A percentile compares a stretch with the other conserved stretches of the same genome.
These are phyloP conservation scores for Paracoccidioides brasiliensis DNA, from an alignment of 2,329 filamentous ascomycete genomes.

Conservation along the genomic window DNA sequence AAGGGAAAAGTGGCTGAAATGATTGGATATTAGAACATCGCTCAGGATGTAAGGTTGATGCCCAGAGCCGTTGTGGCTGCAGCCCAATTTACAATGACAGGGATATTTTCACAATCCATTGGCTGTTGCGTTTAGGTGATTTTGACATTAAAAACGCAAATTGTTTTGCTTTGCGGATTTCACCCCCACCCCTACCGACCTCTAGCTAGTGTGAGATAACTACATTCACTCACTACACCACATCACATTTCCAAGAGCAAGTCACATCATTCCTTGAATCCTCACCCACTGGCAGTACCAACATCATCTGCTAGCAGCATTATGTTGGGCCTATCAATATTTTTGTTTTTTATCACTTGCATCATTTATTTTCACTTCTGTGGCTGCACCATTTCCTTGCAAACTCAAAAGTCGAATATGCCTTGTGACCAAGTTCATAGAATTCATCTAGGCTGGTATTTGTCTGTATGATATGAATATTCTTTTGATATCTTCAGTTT, in stretches of 20 bases:
- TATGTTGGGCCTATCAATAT: not conserved
- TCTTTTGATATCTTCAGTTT: slow-evolving; percentile 46
- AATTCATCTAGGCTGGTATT: slow-evolving; percentile 38
- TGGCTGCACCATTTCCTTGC: not conserved
- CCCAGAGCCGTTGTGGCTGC: slow-evolving; percentile 14
- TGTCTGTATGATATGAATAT: slow-evolving; percentile 50
- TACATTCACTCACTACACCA: slow-evolving; percentile 16
- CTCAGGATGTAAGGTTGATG: slow-evolving; percentile 1
- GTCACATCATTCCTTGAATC: not conserved
- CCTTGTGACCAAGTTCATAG: slow-evolving; percentile 8
- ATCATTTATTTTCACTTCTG: not conserved
- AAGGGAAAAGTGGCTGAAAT: slow-evolving; percentile 24
- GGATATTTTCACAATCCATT: slow-evolving; percentile 22
- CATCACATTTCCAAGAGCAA: slow-evolving; percentile 22
- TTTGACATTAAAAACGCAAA: slow-evolving; percentile 26
- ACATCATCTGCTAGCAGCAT: not conserved
- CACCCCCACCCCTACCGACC: slow-evolving; percentile 18
- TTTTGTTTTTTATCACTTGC: not conserved
- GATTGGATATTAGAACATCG: slow-evolving; percentile 21
- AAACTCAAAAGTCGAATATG: not conserved
- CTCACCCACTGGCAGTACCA: not conserved
- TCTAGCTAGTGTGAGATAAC: not conserved
- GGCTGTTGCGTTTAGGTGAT: slow-evolving; percentile 26
- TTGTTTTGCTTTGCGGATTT: slow-evolving; percentile 29
- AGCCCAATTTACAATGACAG: slow-evolving; percentile 16